Evolutionary conservation across 164 flowering plant species (phyloP).

Genomic region (Echeveria elegans): DNA sequence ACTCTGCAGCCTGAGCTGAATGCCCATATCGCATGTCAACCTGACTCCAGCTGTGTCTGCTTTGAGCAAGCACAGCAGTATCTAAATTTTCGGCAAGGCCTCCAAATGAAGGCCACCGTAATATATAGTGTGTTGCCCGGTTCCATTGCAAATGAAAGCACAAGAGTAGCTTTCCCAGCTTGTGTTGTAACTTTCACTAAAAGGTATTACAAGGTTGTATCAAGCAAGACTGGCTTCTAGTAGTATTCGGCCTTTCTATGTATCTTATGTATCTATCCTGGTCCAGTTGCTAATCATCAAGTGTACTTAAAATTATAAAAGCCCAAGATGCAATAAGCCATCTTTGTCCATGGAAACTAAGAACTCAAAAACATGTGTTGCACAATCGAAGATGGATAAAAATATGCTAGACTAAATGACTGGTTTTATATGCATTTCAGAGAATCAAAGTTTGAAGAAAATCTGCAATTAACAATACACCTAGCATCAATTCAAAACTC

Average conservation of each 20-base stretch:
- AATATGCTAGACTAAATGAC: not conserved
- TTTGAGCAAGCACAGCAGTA: not conserved
- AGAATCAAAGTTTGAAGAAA: not conserved
- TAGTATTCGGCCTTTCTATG: not conserved
- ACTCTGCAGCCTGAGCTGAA: not conserved
- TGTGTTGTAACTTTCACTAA: not conserved
- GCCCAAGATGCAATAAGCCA: no score
- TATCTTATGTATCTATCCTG: not conserved
- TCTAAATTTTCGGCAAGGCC: not conserved
- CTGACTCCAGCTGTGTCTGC: not conserved
- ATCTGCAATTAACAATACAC: not conserved
- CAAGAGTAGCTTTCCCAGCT: no score
- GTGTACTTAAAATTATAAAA: no score
- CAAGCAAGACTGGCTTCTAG: not conserved
- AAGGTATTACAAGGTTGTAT: not conserved
- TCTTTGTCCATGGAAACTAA: no score
- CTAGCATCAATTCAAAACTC: not conserved
- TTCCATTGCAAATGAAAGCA: no score
- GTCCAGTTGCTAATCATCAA: no score
- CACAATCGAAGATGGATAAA: no score
- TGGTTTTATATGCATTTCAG: not conserved
- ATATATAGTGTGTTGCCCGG: not conserved
- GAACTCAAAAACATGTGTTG: no score
- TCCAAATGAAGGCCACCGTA: not conserved
- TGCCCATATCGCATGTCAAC: not conserved